Percentiles rank a stretch among this genome's conserved stretches.
Conservation (phyloP, 257 asterid species). For the Primulina huaijiensis region DNA sequence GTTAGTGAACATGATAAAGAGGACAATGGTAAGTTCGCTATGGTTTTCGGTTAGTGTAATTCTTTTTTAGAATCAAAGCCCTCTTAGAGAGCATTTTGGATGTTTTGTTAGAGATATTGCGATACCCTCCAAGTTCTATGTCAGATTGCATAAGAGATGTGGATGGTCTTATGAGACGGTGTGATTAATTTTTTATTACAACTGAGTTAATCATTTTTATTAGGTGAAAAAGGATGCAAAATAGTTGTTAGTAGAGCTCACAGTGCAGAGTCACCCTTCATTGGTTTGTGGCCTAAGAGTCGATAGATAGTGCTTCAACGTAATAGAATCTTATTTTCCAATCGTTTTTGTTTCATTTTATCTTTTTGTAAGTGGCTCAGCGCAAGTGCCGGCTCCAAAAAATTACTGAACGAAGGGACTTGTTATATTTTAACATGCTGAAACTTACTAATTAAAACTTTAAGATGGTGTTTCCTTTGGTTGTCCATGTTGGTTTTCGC, state of each 20-base stretch:
- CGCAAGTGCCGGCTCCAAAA: neutral
- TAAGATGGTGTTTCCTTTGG: neutral
- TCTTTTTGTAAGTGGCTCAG: neutral
- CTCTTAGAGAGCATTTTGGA: neutral
- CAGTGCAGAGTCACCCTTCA: too few relatives aligned
- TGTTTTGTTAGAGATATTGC: neutral
- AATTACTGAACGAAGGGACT: neutral
- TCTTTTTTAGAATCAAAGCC: too few relatives aligned
- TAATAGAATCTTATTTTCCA: neutral
- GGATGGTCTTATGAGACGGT: too few relatives aligned
- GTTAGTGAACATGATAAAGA: constrained; percentile 37
- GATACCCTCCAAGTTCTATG: neutral
- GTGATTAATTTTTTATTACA: too few relatives aligned
- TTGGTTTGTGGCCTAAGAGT: too few relatives aligned
- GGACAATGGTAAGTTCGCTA: constrained; percentile 41
- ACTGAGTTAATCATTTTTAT: too few relatives aligned
- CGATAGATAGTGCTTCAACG: neutral
- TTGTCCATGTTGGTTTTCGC: neutral
- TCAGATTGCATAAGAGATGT: neutral
- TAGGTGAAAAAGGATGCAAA: too few relatives aligned
- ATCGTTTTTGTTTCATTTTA: neutral
- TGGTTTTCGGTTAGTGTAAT: neutral
- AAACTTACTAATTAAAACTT: neutral
- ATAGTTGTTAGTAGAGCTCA: neutral
- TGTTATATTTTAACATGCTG: neutral